Conservation (phyloP, 139 green algal genomes). For the Chlamydomonas applanata region DNA sequence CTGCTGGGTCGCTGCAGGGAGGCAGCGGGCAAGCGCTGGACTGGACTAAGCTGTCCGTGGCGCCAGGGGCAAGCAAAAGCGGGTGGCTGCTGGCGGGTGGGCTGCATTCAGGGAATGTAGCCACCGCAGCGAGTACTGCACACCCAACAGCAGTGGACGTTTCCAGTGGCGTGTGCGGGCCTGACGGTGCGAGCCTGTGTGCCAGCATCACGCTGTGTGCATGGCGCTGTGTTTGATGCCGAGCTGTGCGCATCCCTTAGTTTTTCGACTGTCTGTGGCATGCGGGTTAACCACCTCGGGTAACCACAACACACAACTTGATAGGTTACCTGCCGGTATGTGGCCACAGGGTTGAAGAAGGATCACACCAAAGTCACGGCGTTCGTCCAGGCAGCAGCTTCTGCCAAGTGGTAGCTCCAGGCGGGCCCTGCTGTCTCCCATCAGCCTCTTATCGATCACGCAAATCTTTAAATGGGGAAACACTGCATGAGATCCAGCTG, state of each 20-base stretch:
- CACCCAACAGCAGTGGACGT: conserved; percentile 75
- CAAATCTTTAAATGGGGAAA: too few relatives aligned
- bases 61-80: conserved; percentile 8
- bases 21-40: conserved; percentile 64
- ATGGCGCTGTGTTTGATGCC: neutral
- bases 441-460: too few relatives aligned
- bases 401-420: too few relatives aligned
- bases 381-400: conserved; percentile 25
- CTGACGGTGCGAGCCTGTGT: conserved; percentile 41
- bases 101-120: conserved; percentile 68
- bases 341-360: conserved; percentile 43
- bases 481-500: too few relatives aligned
- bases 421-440: too few relatives aligned
- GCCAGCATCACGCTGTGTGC: neutral
- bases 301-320: neutral
- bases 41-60: conserved; percentile 54
- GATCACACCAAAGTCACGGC: conserved; percentile 34
- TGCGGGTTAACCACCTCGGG: too few relatives aligned
- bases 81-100: conserved; percentile 84
- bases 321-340: neutral
- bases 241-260: neutral
- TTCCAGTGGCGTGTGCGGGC: conserved; percentile 72
- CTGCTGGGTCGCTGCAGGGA: too few relatives aligned
- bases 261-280: too few relatives aligned
- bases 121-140: conserved; percentile 51